phyloP scores from a whole-genome alignment of 2,329 filamentous ascomycete genomes.

The Zalaria obscura region DNA sequence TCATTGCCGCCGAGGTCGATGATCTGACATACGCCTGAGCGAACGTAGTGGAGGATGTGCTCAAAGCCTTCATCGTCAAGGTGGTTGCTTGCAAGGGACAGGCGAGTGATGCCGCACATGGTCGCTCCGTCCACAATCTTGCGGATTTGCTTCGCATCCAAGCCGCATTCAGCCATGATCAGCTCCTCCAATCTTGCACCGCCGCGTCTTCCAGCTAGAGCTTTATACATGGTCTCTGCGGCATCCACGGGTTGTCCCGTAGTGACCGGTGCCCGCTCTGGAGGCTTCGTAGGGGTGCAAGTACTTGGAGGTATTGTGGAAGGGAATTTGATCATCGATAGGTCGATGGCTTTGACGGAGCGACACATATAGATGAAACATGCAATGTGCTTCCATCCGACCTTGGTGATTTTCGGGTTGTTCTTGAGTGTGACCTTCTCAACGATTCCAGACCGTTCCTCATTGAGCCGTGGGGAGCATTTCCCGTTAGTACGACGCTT shows the following conservation, averaged over 20 bases:
- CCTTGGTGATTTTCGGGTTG: constrained; percentile 66
- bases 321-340: constrained; percentile 75
- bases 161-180: constrained; percentile 64
- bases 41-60: constrained; percentile 64
- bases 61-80: constrained; percentile 60
- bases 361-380: constrained; percentile 84
- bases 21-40: constrained; percentile 66
- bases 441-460: constrained; percentile 54
- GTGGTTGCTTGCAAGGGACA: constrained; percentile 73
- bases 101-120: constrained; percentile 59
- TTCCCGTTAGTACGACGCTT: constrained; percentile 1
- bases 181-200: constrained; percentile 68
- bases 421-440: constrained; percentile 82
- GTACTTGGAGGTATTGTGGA: constrained; percentile 18
- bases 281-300: constrained; percentile 9
- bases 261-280: constrained; percentile 7
- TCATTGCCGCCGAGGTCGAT: constrained; percentile 84
- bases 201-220: constrained; percentile 62
- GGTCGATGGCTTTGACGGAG: constrained; percentile 71
- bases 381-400: constrained; percentile 85
- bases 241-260: constrained; percentile 31
- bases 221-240: constrained; percentile 55
- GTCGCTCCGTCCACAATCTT: constrained; percentile 71
- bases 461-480: constrained; percentile 15
- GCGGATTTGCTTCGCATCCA: constrained; percentile 57